Evolutionary conservation across 495 filamentous ascomycete species (phyloP), one percentile per base, ranked within the genome.

Genomic region (Sporormia fimetaria): DNA sequence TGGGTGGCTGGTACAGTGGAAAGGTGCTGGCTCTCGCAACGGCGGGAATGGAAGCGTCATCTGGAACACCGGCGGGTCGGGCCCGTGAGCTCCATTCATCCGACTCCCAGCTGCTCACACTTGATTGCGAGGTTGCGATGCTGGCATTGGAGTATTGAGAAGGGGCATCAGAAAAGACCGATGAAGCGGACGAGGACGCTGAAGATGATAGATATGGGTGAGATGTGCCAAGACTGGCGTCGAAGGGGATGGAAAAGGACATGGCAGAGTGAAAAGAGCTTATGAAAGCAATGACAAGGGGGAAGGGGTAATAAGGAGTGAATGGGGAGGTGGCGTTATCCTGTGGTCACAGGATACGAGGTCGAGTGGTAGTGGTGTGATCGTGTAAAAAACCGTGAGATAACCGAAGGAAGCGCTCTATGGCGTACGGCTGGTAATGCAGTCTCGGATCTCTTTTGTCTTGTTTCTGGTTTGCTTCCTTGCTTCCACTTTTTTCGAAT

Each of bases 151-250:
- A 64, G 43, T 45, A 54, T 64, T 48, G 66, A 49, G 77, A 77
- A 37, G 68, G 74, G 29, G 68, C 74, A 57, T 74, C 71, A 56
- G 86, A 92, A 68, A 85, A 90, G 51, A 87, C 71, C 4, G 85
- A 86, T 39, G 78, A 71, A 29, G 74, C 74, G 21, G 83, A 85
- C 16, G 81, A 78, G 22, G 81, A 81, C 56, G 78, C 70, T 44
- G 75, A 78, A 33, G 80, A 78, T 57, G 77, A 72, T 63, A 80
- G 61, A n/a, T 74, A 75, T 32, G 71, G 70, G 53, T 68, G 70
- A 57, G 84, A 86, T 45, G 77, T 40, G 47, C 42, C 47, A 44
- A 49, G 38, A n/a, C n/a, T n/a, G 30, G 4, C 38, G 42, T 36
- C 38, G 17, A 40, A 22, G 27, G 40, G 37, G 25, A 38, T 47